Percentiles rank a stretch among this genome's conserved stretches.
phyloP scores from a whole-genome alignment of 495 filamentous ascomycete genomes.

The Penicillium alfredii region DNA sequence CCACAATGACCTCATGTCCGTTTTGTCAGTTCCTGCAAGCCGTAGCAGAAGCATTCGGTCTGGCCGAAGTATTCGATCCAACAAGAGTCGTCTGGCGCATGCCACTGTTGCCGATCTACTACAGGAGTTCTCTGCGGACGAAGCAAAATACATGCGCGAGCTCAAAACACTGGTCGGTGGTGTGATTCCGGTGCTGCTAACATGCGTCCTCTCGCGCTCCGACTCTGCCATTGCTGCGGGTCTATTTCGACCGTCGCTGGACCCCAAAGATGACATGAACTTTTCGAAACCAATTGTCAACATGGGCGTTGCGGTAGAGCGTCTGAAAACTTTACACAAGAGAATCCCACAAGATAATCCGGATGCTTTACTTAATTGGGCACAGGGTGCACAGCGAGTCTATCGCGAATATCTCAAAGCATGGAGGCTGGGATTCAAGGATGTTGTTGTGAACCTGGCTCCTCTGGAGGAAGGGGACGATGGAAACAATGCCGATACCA shows the following conservation, averaged over 20 bases:
- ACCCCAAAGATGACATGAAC: conserved; percentile 49
- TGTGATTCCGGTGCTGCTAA: conserved; percentile 88
- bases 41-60: conserved; percentile 62
- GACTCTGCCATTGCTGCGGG: conserved; percentile 60
- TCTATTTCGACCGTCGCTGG: conserved; percentile 55
- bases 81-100: conserved; percentile 56
- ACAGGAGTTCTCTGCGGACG: conserved; percentile 74
- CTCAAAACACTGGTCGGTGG: conserved; percentile 91
- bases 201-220: conserved; percentile 71
- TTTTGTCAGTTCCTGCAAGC: conserved; percentile 70
- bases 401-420: conserved; percentile 85
- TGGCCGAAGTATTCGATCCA: conserved; percentile 65
- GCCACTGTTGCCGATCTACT: conserved; percentile 70
- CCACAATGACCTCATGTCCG: conserved; percentile 88
- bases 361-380: conserved; percentile 71
- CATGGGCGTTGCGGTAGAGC: conserved; percentile 88
- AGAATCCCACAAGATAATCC: conserved; percentile 66
- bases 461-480: conserved; percentile 52
- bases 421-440: conserved; percentile 93
- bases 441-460: conserved; percentile 88
- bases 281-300: conserved; percentile 86
- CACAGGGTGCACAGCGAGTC: conserved; percentile 63
- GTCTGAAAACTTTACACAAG: conserved; percentile 71
- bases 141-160: conserved; percentile 86
- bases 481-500: conserved; percentile 45